Evolutionary conservation across 129 eudicot genomes (phyloP).

Genomic region (Tagetes patula): DNA sequence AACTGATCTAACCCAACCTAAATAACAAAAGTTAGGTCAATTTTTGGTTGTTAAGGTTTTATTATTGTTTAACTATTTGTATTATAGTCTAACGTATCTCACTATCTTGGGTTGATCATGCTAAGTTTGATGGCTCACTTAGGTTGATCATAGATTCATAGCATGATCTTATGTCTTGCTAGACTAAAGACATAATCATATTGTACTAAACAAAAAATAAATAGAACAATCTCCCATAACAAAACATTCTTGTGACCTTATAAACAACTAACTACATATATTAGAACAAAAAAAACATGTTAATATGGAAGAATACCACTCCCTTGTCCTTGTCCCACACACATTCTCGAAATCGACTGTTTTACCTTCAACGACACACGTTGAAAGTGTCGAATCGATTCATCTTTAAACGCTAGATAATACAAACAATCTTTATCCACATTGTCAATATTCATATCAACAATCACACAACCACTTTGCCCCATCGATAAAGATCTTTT

Average conservation of each 20-base stretch:
- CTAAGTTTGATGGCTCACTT: no score
- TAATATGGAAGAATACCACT: conserved; percentile 45
- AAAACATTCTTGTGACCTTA: conserved; percentile 16
- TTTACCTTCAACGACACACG: conserved; percentile 34
- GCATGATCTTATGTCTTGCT: neutral
- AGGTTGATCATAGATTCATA: no score
- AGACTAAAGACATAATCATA: neutral
- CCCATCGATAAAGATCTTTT: conserved; percentile 66
- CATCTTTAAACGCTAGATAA: conserved; percentile 26
- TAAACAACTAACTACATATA: neutral
- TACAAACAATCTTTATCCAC: conserved; percentile 6
- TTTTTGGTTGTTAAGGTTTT: no score
- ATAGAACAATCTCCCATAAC: neutral
- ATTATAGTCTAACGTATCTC: no score
- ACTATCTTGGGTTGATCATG: no score
- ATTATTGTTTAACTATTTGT: no score
- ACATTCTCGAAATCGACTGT: conserved; percentile 37
- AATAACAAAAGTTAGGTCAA: no score
- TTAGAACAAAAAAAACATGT: conserved; percentile 14
- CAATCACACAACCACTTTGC: conserved; percentile 36
- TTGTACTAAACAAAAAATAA: no score
- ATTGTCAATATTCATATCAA: conserved; percentile 35
- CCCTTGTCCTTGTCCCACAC: conserved; percentile 37
- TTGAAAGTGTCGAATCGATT: conserved; percentile 34
- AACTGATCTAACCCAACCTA: no score